Evolutionary conservation across 2,329 filamentous ascomycete genomes (phyloP).

Genomic region (Paracoccidioides brasiliensis): DNA sequence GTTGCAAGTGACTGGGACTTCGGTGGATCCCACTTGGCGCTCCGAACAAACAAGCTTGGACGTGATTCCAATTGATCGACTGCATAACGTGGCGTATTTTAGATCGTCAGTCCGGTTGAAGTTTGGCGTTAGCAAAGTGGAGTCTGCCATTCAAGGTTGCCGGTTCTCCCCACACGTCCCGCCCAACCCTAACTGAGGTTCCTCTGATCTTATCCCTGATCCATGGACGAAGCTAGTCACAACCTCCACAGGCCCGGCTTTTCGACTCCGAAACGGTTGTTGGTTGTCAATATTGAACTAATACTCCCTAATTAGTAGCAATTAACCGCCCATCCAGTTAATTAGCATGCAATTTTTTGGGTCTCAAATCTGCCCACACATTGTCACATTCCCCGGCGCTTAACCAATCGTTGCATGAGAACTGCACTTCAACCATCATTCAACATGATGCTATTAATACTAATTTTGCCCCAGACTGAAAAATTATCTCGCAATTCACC

Average conservation of each 20-base stretch:
- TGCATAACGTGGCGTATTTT: neutral
- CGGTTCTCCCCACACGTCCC: neutral
- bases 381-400: neutral
- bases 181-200: neutral
- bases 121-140: neutral
- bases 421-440: neutral
- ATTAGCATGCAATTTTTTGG: neutral
- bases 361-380: neutral
- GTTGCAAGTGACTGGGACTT: neutral
- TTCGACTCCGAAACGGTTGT: too few species aligned
- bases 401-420: neutral
- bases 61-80: neutral
- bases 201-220: neutral
- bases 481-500: neutral
- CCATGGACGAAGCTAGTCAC: too few species aligned
- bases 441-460: neutral
- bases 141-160: neutral
- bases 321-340: conserved; percentile 3
- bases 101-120: neutral
- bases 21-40: neutral
- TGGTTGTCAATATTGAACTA: neutral
- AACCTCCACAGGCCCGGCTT: too few species aligned
- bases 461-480: neutral
- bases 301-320: conserved; percentile 7
- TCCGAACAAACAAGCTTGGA: neutral